Evolutionary conservation across 73 alveolate species (phyloP).

Genomic region (Stentor coeruleus): DNA sequence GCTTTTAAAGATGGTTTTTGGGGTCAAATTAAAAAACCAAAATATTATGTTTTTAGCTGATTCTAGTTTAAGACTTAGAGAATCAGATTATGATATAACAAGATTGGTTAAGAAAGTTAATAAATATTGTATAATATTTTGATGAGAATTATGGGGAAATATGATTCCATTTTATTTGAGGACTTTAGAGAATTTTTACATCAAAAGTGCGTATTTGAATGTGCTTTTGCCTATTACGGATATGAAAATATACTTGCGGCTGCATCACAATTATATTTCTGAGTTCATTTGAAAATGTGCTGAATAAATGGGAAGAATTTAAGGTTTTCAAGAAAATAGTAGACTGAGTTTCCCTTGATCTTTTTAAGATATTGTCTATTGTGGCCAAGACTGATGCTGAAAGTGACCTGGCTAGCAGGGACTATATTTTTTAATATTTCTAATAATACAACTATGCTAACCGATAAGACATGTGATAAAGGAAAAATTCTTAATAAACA

Average conservation of each 20-base stretch:
- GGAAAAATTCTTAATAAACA: too few species aligned
- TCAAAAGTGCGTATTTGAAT: neutral
- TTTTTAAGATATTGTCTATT: too few species aligned
- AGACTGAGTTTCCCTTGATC: too few species aligned
- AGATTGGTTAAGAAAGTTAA: neutral
- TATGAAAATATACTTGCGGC: neutral
- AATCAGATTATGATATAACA: constrained; percentile 10
- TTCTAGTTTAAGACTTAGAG: constrained; percentile 26
- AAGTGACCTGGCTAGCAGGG: too few species aligned
- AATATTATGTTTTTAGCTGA: neutral
- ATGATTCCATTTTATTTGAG: neutral
- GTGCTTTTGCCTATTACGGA: neutral
- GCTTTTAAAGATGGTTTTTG: constrained; percentile 5
- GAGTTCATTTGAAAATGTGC: too few species aligned
- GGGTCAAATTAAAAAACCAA: neutral
- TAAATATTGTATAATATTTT: neutral
- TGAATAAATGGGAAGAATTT: too few species aligned
- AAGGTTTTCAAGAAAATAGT: too few species aligned
- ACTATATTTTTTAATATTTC: too few species aligned
- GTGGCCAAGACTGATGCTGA: too few species aligned
- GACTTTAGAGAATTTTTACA: neutral
- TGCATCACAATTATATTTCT: too few species aligned
- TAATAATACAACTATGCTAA: too few species aligned
- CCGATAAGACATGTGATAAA: too few species aligned
- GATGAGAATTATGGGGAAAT: constrained; percentile 5